Conservation (phyloP, 2,329 filamentous ascomycete species). For the Cladobotryum mycophilum region DNA sequence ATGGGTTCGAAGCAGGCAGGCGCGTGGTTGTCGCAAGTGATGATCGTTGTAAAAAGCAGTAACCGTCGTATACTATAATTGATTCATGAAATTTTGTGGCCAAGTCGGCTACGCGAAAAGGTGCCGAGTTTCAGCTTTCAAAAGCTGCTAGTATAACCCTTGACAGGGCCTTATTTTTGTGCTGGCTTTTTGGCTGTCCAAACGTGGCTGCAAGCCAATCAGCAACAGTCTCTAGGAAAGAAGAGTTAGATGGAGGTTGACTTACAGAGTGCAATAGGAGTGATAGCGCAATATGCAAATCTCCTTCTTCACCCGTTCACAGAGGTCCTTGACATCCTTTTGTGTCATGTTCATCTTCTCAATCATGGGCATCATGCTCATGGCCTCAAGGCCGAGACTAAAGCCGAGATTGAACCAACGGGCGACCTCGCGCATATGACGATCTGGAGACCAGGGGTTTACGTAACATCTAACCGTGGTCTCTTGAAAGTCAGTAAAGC, state of each 20-base stretch:
- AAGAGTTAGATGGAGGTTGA: slow-evolving; percentile 18
- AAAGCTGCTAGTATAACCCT: neutral
- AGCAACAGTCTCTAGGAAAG: slow-evolving; percentile 1
- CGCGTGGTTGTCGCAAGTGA: no score
- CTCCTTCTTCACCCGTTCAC: slow-evolving; percentile 58
- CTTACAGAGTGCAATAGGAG: slow-evolving; percentile 73
- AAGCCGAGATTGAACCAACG: slow-evolving; percentile 80
- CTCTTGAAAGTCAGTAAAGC: slow-evolving; percentile 75
- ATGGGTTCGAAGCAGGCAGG: no score
- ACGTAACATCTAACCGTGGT: slow-evolving; percentile 62
- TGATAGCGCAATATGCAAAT: slow-evolving; percentile 62
- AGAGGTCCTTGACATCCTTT: slow-evolving; percentile 57
- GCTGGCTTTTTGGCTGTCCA: slow-evolving; percentile 19
- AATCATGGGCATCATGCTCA: slow-evolving; percentile 68
- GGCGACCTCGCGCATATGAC: slow-evolving; percentile 60
- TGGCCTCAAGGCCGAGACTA: slow-evolving; percentile 63
- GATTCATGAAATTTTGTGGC: no score
- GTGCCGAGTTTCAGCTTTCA: no score
- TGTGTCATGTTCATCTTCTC: slow-evolving; percentile 39
- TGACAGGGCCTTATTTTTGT: neutral
- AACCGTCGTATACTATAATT: no score
- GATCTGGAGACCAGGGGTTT: slow-evolving; percentile 65
- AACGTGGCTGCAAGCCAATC: slow-evolving; percentile 15
- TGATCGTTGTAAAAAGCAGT: no score
- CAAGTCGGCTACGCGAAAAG: no score